Evolutionary conservation across 148 eudicot genomes (phyloP), one percentile per base, ranked within the genome.

Genomic region (Rhododendron ovatum): DNA sequence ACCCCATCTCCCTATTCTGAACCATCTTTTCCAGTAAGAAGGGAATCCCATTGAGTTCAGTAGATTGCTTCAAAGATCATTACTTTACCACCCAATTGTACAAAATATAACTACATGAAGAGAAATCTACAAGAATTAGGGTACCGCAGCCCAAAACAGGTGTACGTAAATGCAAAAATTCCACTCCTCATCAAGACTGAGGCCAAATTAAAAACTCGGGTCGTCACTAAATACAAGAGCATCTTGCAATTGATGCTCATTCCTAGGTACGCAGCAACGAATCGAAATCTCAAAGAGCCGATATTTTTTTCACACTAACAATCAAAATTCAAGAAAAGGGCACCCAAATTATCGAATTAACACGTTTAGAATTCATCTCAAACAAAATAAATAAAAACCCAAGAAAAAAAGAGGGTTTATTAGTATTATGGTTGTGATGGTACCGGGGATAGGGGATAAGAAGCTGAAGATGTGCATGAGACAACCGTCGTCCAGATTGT

Each of bases 401-500:
- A 59, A 84, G 86, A 67, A 33, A n/a, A 5, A 26, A 59, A 20
- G 14, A 24, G 37, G 53, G 8, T 59, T 18, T 55, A 3, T 55
- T 55, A 3, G 4, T n/a, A 14, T 4, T 3, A 18, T 1, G 5
- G 63, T 82, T 22, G 8, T 1, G 5, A 73, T 74, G 69, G 85
- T 87, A 97, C 99, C 99, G 88, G 99, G 99, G 71, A 97, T 94
- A 26, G 98, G 99, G 88, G 93, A 92, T 82, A 97, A 92, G 91
- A 97, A 97, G 90, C 96, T 94, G 89, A 97, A 94, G 85, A 97
- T 95, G 80, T 94, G 99, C 99, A 97, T 97, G 11, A 95, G 94
- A 85, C 99, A 97, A 35, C 98, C 98, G 91, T 97, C 98, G 84
- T 97, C 99, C 61, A 97, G 90, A 87, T 92, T 84, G 86, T 88